phyloP scores from a whole-genome alignment of 768 basidiomycete species.

The Boletus patriciae region DNA sequence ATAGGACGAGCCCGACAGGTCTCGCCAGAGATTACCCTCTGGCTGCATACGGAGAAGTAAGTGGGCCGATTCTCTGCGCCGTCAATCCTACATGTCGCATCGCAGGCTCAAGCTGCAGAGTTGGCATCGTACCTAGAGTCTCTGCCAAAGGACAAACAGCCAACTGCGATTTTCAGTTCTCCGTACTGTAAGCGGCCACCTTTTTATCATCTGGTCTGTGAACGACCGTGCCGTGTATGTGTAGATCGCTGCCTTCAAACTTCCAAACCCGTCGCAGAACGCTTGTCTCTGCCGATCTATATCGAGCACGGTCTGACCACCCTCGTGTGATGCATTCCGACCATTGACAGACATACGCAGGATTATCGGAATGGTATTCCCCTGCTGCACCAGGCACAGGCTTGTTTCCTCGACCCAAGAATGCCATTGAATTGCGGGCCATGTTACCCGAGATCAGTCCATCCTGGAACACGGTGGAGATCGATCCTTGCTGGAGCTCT shows the following conservation, averaged over 20 bases:
- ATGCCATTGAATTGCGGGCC: slow-evolving; percentile 50
- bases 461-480: slow-evolving; percentile 57
- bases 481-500: slow-evolving; percentile 64
- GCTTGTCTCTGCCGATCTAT: slow-evolving; percentile 66
- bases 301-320: slow-evolving; percentile 67
- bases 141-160: slow-evolving; percentile 63
- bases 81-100: background rate
- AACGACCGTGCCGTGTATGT: background rate
- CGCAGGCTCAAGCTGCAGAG: slow-evolving; percentile 70
- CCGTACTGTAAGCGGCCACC: slow-evolving; percentile 64
- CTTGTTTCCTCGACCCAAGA: slow-evolving; percentile 71
- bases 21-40: slow-evolving; percentile 72
- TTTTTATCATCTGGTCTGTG: background rate
- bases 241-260: slow-evolving; percentile 89
- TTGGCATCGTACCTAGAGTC: slow-evolving; percentile 62
- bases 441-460: slow-evolving; percentile 62
- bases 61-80: background rate
- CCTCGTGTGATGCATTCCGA: slow-evolving; percentile 8
- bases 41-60: slow-evolving; percentile 68
- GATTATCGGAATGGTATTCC: slow-evolving; percentile 78
- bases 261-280: slow-evolving; percentile 57
- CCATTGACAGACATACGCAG: slow-evolving; percentile 32
- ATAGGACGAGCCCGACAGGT: slow-evolving; percentile 64
- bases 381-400: slow-evolving; percentile 65
- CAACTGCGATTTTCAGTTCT: slow-evolving; percentile 81